These are phyloP conservation scores for Rutstroemia sp. DNA, from an alignment of 2,329 filamentous ascomycete species.

Conservation along the genomic window DNA sequence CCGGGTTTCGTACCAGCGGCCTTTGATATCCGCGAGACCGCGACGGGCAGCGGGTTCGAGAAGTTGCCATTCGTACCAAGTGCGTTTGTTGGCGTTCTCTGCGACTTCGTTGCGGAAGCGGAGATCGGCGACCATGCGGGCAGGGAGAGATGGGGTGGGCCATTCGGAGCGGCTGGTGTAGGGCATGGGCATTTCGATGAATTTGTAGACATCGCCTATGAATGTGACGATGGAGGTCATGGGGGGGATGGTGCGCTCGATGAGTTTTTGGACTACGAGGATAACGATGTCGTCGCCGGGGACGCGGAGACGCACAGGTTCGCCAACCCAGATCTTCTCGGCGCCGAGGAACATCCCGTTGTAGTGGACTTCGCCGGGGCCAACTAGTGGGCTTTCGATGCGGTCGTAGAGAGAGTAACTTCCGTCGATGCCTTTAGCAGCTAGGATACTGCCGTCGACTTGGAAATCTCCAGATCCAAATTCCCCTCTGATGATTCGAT, in stretches of 20 bases:
- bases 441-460: slow-evolving; percentile 50
- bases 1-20: slow-evolving; percentile 52
- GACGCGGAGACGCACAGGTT: slow-evolving; percentile 43
- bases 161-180: slow-evolving; percentile 30
- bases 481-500: slow-evolving; percentile 33
- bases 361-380: slow-evolving; percentile 37
- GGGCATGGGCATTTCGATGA: slow-evolving; percentile 33
- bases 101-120: slow-evolving; percentile 41
- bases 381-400: slow-evolving; percentile 33
- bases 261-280: slow-evolving; percentile 34
- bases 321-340: slow-evolving; percentile 53
- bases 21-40: slow-evolving; percentile 42
- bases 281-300: slow-evolving; percentile 39
- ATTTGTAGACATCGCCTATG: slow-evolving; percentile 44
- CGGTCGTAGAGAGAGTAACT: slow-evolving; percentile 46
- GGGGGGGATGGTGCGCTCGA: slow-evolving; percentile 22
- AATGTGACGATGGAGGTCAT: slow-evolving; percentile 33
- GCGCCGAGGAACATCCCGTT: slow-evolving; percentile 49
- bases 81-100: slow-evolving; percentile 25
- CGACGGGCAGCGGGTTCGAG: slow-evolving; percentile 26
- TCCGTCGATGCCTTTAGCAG: slow-evolving; percentile 46
- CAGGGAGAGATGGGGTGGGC: slow-evolving; percentile 38
- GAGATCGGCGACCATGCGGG: slow-evolving; percentile 33
- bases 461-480: slow-evolving; percentile 39
- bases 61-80: slow-evolving; percentile 28